These are phyloP conservation scores for Leucosporidium scottii DNA, from an alignment of 768 basidiomycete species.

Conservation along the genomic window DNA sequence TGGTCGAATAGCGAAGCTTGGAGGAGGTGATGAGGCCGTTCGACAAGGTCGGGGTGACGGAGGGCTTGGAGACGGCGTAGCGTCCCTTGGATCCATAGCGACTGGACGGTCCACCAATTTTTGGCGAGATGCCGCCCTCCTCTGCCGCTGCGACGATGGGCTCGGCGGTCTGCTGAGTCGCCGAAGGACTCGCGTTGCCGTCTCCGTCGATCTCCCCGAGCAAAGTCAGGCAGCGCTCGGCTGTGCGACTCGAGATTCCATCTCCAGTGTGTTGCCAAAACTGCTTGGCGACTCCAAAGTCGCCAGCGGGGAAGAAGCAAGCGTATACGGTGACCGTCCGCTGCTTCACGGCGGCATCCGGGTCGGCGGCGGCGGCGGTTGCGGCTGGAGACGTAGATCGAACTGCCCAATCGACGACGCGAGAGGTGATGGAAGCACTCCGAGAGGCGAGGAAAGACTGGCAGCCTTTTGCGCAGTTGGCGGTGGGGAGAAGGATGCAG, in stretches of 20 bases:
- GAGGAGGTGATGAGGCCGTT: not conserved
- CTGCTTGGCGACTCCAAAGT: slow-evolving; percentile 64
- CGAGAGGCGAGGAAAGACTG: slow-evolving; percentile 55
- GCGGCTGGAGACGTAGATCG: slow-evolving; percentile 38
- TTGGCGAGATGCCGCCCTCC: not conserved
- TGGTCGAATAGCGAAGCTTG: slow-evolving; percentile 29
- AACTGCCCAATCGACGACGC: slow-evolving; percentile 64
- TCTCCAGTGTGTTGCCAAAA: slow-evolving; percentile 96
- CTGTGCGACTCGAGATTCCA: slow-evolving; percentile 80
- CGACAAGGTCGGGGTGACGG: not conserved
- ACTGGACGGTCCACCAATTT: not conserved
- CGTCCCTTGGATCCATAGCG: slow-evolving; percentile 23
- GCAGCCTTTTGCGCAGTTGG: slow-evolving; percentile 64
- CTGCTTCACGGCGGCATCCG: slow-evolving; percentile 8
- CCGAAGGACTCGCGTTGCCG: not conserved
- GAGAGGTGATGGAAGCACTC: slow-evolving; percentile 57
- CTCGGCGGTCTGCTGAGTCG: not conserved
- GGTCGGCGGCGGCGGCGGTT: slow-evolving; percentile 22
- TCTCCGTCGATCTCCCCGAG: slow-evolving; percentile 48
- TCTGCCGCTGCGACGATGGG: not conserved
- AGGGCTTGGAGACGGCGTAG: slow-evolving; percentile 6
- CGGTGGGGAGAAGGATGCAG: slow-evolving; percentile 72
- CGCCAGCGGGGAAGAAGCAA: slow-evolving; percentile 61
- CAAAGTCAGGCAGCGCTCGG: slow-evolving; percentile 70
- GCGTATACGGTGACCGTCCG: slow-evolving; percentile 62